phyloP scores from a whole-genome alignment of 108 stramenopile species.

The Cyclostephanos tholiformis region DNA sequence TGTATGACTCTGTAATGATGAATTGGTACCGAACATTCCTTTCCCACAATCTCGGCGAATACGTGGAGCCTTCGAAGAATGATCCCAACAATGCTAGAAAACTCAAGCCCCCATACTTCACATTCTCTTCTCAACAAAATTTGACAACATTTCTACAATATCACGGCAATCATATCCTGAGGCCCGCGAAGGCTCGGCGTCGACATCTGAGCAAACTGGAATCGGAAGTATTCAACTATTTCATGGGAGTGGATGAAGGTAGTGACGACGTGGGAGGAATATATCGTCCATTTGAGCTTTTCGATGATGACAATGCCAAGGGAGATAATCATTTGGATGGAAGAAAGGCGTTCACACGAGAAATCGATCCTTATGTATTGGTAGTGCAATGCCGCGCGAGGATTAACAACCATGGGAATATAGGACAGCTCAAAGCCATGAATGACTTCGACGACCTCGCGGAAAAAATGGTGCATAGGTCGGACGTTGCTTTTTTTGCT shows the following conservation, averaged over 20 bases:
- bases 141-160: slow-evolving; percentile 18
- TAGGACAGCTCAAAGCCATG: slow-evolving; percentile 14
- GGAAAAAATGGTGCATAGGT: slow-evolving; percentile 43
- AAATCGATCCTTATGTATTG: slow-evolving; percentile 45
- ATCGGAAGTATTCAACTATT: slow-evolving; percentile 35
- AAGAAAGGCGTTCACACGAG: slow-evolving; percentile 16
- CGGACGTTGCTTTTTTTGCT: slow-evolving; percentile 51
- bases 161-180: slow-evolving; percentile 28
- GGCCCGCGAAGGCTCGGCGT: slow-evolving; percentile 31
- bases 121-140: slow-evolving; percentile 25
- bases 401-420: background rate
- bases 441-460: slow-evolving; percentile 43
- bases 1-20: slow-evolving; percentile 48
- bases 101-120: slow-evolving; percentile 33
- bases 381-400: slow-evolving; percentile 47
- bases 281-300: slow-evolving; percentile 14
- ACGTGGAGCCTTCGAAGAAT: slow-evolving; percentile 1
- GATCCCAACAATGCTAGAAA: background rate
- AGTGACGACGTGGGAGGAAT: slow-evolving; percentile 20
- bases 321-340: slow-evolving; percentile 4
- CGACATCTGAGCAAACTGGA: slow-evolving; percentile 18
- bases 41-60: slow-evolving; percentile 12
- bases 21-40: slow-evolving; percentile 49
- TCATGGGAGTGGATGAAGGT: slow-evolving; percentile 26
- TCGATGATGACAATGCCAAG: slow-evolving; percentile 3